A percentile compares a stretch with the other conserved stretches of the same genome.
Conservation (phyloP, 2,329 filamentous ascomycete species). For the Alternaria angustiovoidea region DNA sequence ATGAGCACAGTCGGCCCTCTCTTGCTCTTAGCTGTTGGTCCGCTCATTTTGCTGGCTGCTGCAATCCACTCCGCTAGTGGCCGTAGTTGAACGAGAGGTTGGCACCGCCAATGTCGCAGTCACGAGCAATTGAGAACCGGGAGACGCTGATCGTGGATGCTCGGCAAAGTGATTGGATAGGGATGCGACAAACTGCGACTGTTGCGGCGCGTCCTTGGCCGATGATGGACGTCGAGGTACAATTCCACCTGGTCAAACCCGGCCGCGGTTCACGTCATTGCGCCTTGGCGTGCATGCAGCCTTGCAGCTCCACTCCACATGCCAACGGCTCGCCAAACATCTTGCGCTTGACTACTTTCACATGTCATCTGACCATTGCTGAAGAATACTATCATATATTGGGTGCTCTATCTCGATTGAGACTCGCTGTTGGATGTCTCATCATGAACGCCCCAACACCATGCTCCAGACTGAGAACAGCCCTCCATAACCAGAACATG, state of each 20-base stretch:
- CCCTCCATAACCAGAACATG: slow-evolving; percentile 14
- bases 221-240: slow-evolving; percentile 3
- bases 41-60: slow-evolving; percentile 38
- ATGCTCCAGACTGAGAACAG: slow-evolving; percentile 14
- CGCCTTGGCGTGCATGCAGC: slow-evolving; percentile 18
- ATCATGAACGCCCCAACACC: slow-evolving; percentile 14
- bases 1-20: slow-evolving; percentile 55
- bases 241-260: slow-evolving; percentile 18
- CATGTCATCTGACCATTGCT: not conserved
- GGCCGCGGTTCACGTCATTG: slow-evolving; percentile 29
- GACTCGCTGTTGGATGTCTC: slow-evolving; percentile 6
- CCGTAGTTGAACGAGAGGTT: slow-evolving; percentile 9
- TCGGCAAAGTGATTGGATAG: not conserved
- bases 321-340: slow-evolving; percentile 15
- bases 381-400: not conserved
- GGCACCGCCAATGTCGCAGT: not conserved
- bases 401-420: slow-evolving; percentile 1
- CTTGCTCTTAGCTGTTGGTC: slow-evolving; percentile 48
- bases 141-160: not conserved
- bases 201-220: slow-evolving; percentile 7
- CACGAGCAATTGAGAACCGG: not conserved
- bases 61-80: slow-evolving; percentile 17
- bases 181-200: slow-evolving; percentile 1
- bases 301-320: slow-evolving; percentile 12
- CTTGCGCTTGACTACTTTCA: not conserved